These are phyloP conservation scores for Trichophyton rubrum DNA, from an alignment of 2,329 filamentous ascomycete species.

Conservation along the genomic window DNA sequence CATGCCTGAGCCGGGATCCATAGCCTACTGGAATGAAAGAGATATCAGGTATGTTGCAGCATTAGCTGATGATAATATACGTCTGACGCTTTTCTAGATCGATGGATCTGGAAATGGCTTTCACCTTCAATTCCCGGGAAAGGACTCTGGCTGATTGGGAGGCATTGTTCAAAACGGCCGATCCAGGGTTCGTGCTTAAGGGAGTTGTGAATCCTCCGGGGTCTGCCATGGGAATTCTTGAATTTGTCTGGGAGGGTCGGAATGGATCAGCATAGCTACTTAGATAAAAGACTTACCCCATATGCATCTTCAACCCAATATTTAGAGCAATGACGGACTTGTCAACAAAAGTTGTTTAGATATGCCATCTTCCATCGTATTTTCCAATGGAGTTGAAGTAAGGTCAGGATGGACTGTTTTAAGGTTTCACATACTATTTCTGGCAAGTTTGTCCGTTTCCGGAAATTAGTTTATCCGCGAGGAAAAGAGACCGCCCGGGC, in stretches of 20 bases:
- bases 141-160: slow-evolving; percentile 37
- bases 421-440: neutral
- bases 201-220: neutral
- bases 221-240: neutral
- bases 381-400: no score
- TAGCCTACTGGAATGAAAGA: neutral
- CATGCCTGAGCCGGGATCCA: neutral
- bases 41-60: neutral
- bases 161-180: slow-evolving; percentile 34
- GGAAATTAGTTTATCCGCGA: neutral
- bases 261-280: neutral
- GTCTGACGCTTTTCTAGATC: slow-evolving; percentile 18
- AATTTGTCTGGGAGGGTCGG: neutral
- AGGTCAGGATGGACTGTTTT: no score
- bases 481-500: neutral
- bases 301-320: no score
- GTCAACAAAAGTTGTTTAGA: no score
- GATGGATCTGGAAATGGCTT: slow-evolving; percentile 42
- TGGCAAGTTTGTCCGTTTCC: neutral
- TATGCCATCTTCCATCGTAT: no score
- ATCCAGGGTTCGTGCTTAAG: slow-evolving; percentile 29
- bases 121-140: slow-evolving; percentile 39
- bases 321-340: no score
- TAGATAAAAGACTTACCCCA: no score
- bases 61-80: neutral